Base-by-base conservation (phyloP, 2,329 filamentous ascomycete species). In the Neopestalotiopsis sp. region DNA sequence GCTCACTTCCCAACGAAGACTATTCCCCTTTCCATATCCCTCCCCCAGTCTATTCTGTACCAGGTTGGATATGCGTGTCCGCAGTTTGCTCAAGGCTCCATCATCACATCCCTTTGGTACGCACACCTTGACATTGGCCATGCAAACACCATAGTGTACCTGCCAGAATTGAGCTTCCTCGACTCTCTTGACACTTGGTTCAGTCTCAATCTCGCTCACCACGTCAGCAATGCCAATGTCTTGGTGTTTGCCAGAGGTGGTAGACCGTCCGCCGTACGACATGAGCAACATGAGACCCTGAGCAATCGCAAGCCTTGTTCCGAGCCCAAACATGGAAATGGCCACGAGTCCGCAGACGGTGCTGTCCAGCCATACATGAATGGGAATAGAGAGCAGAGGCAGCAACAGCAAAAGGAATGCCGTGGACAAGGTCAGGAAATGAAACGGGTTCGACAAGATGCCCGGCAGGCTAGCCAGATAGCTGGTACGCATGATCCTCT, bases 141-240 rank as follows among this genome's bases (percentile, higher is more conserved):
- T 97, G 77, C 94, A 97, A 56, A 98, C 85, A 1, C 95, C 95
- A 79, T 98, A 98, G 81, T 99, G 96, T 14, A 98, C 96, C 83
- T 99, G 96, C 96, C 96, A 99, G 80, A 99, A 97, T 77, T 94
- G 91, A 1, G 95, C 95, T 76, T 98, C 95, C 69, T 98, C 94
- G 61, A 99, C 90, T 1, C 88, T 87, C 59, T 88, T 88, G 32
- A 98, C 90, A 67, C 88, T 87, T 1, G 92, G 90, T 75, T 98
- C 94, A 1, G 90, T 87, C 78, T 94, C 91, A 65, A 99, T 95
- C 79, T 97, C 94, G 68, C 89, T 88, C 75, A 98, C 86, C n/a
- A 97, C 91, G 28, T 91, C 90, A 3, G 89, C 86, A 1, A 96
- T 90, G 4, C 89, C 85, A 28, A 80, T 79, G 13, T 85, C 82